Evolutionary conservation across 2,329 filamentous ascomycete genomes (phyloP), one percentile per base, ranked within the genome.

Genomic region (Coniochaeta pulveracea): DNA sequence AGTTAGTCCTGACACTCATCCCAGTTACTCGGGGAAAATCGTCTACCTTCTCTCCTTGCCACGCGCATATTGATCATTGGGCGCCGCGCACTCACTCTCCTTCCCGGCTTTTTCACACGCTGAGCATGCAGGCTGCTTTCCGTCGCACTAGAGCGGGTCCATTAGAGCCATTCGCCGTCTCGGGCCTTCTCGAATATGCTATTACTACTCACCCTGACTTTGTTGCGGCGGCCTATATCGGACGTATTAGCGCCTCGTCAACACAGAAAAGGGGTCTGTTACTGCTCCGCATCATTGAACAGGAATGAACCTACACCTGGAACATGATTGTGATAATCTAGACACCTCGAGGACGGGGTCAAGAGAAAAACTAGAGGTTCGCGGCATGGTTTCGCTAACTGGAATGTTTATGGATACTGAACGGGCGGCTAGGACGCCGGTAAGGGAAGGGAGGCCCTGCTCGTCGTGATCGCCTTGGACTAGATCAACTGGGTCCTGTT

Each of bases 41-140:
- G 19, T 46, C 58, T 45, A 76, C 76, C 88, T 96, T 48, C 89
- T 71, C 52, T 96, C 91, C 56, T 96, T 96, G 40, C 91, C 91
- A 41, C 86, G 72, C 1, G 89, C 88, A 57, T 95, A 96, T 54
- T 95, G 86, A 51, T 96, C 89, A 48, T 93, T 95, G 6, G 86
- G 88, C 36, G 86, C 86, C 6, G 86, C 94, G 55, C 91, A 98
- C 52, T 93, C 86, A 39, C 69, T 78, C 35, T 83, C 77, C 40
- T 85, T 80, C 19, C 88, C 86, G 10, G 85, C 85, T 58, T 86
- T 88, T 57, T 95, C 89, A 52, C 91, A 96, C 12, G 89, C 89
- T 6, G 86, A 93, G 52, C 91, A 98, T 6, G 88, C 86, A 9
- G 91, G 91, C 23, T 96, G 65, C 56, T 95, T 95, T 40, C 91